Conservation (phyloP, 2,329 filamentous ascomycete genomes). For the Didymella pomorum region DNA sequence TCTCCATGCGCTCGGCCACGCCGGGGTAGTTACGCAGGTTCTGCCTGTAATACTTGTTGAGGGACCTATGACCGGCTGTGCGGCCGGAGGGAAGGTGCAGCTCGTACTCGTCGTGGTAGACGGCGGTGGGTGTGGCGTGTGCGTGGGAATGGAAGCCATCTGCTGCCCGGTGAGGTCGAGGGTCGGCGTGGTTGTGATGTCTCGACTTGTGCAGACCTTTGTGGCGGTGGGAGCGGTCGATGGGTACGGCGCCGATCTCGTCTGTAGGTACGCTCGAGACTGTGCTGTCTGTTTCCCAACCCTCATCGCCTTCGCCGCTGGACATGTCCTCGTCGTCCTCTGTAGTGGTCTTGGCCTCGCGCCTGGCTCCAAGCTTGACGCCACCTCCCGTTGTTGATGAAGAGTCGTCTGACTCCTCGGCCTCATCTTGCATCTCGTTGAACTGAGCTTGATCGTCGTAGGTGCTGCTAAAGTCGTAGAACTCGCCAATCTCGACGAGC, state of each 20-base stretch:
- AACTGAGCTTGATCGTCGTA: slow-evolving; percentile 82
- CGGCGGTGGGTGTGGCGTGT: slow-evolving; percentile 74
- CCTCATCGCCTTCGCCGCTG: slow-evolving; percentile 70
- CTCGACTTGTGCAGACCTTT: slow-evolving; percentile 75
- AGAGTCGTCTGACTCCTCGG: slow-evolving; percentile 58
- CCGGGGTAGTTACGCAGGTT: slow-evolving; percentile 88
- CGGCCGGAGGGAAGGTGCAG: slow-evolving; percentile 90
- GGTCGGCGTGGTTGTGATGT: slow-evolving; percentile 77
- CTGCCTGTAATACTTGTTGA: slow-evolving; percentile 89
- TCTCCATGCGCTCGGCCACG: slow-evolving; percentile 74
- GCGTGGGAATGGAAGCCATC: slow-evolving; percentile 86
- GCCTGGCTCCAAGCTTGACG: slow-evolving; percentile 73
- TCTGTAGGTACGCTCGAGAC: slow-evolving; percentile 83
- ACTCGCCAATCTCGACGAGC: slow-evolving; percentile 92
- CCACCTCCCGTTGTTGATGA: slow-evolving; percentile 60
- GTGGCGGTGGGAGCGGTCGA: slow-evolving; percentile 76
- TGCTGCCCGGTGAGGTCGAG: slow-evolving; percentile 74
- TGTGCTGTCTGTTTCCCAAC: slow-evolving; percentile 97
- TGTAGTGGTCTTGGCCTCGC: slow-evolving; percentile 56
- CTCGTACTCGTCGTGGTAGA: slow-evolving; percentile 92
- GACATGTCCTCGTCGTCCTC: slow-evolving; percentile 51
- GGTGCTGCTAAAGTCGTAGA: slow-evolving; percentile 95
- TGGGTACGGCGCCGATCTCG: slow-evolving; percentile 80
- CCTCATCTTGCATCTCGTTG: slow-evolving; percentile 58
- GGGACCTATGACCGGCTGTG: slow-evolving; percentile 86